Evolutionary conservation across 169 alveolate species (phyloP), one percentile per base, ranked within the genome.

Genomic region (Eimeria sp.): DNA sequence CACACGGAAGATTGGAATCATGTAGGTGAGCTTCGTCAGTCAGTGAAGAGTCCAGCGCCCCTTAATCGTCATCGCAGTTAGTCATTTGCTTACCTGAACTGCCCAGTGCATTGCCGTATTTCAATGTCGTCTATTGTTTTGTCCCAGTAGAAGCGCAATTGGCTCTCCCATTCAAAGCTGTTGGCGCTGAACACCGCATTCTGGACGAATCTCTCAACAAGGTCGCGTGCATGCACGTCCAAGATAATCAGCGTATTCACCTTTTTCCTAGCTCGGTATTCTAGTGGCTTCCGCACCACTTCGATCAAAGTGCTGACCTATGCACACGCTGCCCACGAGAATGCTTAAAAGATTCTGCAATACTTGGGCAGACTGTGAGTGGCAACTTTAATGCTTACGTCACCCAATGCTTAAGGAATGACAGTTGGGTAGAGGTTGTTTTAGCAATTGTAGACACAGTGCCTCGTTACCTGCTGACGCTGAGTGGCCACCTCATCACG

Each of bases 171-270:
- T 47, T 98, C 99, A 92, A 99, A 99, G 78, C 98, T 98, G 89
- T 98, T 97, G 54, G 98, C 95, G 95, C 98, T 99, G 54, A 98
- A 96, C 20, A 98, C 97, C 94, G 98, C 98, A 96, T 98, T 98
- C 34, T 98, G 95, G 92, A 98, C 99, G 96, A 99, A 99, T 61
- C 98, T 97, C 84, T 98, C 99, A 16, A 99, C 99, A n/a, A 99
- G 99, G 96, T 99, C 99, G 80, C 99, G 97, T 30, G 99, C 99
- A 95, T 99, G 99, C 95, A 99, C 99, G 97, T 99, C 99, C 97
- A 99, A 97, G 45, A 99, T 99, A 94, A 99, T 99, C 96, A 99
- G 98, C 40, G 99, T 98, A 93, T 98, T 98, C 75, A 99, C 98
- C 91, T 98, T 98, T 76, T 97, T 97, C 95, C 99, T 96, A 91